These are phyloP conservation scores for Pulveroboletus sp. DNA, from an alignment of 1,284 basidiomycete genomes.

Conservation along the genomic window DNA sequence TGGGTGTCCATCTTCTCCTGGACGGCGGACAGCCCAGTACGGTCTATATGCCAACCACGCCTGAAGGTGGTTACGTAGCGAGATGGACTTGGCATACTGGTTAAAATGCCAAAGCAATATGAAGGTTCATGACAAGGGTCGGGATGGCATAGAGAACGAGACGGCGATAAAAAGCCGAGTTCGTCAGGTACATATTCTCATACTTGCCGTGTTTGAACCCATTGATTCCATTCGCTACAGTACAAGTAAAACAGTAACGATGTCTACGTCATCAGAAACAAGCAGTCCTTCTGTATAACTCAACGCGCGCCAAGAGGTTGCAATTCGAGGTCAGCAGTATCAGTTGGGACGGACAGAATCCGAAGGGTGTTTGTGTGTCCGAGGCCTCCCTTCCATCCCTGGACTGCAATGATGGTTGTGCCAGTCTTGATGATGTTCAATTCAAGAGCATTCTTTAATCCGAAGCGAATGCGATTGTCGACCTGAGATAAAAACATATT, in stretches of 20 bases:
- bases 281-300: constrained; percentile 11
- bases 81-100: constrained; percentile 2
- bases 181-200: background rate
- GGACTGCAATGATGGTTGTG: constrained; percentile 90
- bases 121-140: constrained; percentile 1
- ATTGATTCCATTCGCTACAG: background rate
- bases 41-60: constrained; percentile 36
- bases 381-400: constrained; percentile 98
- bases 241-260: constrained; percentile 3
- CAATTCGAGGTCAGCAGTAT: constrained; percentile 78
- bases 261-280: constrained; percentile 17
- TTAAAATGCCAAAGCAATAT: background rate
- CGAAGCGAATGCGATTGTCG: constrained; percentile 89
- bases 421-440: constrained; percentile 91
- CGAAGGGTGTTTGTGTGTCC: constrained; percentile 90
- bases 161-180: background rate
- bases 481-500: constrained; percentile 48
- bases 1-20: constrained; percentile 67
- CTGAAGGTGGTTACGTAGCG: constrained; percentile 13
- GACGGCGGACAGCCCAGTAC: constrained; percentile 59
- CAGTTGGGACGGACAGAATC: constrained; percentile 82
- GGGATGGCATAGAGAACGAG: background rate
- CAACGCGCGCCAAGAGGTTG: constrained; percentile 57
- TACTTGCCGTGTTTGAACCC: background rate
- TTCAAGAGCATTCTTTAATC: constrained; percentile 84